phyloP scores from a whole-genome alignment of 2,329 filamentous ascomycete genomes.

The Colletotrichum gigasporum region DNA sequence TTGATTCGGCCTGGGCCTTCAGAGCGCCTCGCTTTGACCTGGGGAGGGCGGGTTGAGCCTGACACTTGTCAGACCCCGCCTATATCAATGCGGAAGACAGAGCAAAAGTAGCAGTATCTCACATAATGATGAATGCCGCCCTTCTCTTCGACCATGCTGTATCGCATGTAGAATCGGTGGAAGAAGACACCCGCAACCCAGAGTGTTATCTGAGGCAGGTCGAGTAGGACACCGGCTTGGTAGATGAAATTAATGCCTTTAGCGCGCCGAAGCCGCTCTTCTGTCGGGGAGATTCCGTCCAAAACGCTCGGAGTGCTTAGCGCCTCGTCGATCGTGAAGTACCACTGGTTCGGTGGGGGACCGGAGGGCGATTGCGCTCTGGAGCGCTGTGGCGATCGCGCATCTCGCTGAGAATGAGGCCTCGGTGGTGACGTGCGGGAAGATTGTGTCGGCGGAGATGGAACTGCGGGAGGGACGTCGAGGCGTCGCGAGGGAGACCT shows the following conservation, averaged over 20 bases:
- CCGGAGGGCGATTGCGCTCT: slow-evolving; percentile 32
- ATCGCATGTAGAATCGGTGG: slow-evolving; percentile 94
- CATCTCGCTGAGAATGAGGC: slow-evolving; percentile 52
- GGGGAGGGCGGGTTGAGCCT: slow-evolving; percentile 19
- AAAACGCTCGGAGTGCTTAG: slow-evolving; percentile 83
- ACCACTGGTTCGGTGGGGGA: slow-evolving; percentile 75
- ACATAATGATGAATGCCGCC: slow-evolving; percentile 91
- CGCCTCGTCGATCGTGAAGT: slow-evolving; percentile 86
- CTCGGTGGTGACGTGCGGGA: slow-evolving; percentile 65
- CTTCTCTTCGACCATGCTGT: slow-evolving; percentile 79
- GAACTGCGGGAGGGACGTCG: slow-evolving; percentile 69
- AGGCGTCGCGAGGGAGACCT: slow-evolving; percentile 61
- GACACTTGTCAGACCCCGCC: slow-evolving; percentile 22
- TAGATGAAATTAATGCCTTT: slow-evolving; percentile 98
- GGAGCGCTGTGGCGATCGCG: slow-evolving; percentile 50
- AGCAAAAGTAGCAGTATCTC: slow-evolving; percentile 43
- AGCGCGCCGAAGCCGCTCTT: slow-evolving; percentile 82
- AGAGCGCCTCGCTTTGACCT: slow-evolving; percentile 24
- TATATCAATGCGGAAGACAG: background rate
- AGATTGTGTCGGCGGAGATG: slow-evolving; percentile 67
- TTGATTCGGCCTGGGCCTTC: slow-evolving; percentile 13
- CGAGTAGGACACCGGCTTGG: slow-evolving; percentile 91
- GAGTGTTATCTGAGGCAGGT: slow-evolving; percentile 90
- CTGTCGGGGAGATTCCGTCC: slow-evolving; percentile 79
- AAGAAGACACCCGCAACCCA: slow-evolving; percentile 95